Evolutionary conservation across 2,329 filamentous ascomycete species (phyloP).

Genomic region (Tolypocladium nubicola): DNA sequence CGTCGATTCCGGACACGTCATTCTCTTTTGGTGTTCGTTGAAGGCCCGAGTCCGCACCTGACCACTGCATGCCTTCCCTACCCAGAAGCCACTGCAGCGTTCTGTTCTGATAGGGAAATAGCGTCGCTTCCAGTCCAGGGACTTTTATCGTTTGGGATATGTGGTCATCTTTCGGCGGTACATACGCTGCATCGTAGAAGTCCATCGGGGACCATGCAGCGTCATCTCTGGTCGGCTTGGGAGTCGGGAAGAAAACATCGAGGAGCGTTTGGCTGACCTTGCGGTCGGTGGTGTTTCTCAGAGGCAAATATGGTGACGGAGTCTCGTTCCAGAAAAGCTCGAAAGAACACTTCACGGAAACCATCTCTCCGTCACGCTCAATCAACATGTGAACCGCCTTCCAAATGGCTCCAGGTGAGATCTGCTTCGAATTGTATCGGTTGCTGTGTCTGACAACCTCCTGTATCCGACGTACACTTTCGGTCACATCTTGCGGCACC

Average conservation of each 20-base stretch:
- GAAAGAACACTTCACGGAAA: slow-evolving; percentile 21
- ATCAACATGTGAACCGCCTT: slow-evolving; percentile 18
- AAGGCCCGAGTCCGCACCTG: slow-evolving; percentile 7
- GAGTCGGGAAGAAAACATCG: slow-evolving; percentile 20
- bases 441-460: slow-evolving; percentile 2
- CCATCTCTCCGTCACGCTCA: slow-evolving; percentile 12
- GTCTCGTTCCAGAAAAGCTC: slow-evolving; percentile 33
- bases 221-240: neutral
- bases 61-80: slow-evolving; percentile 51
- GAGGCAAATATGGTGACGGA: slow-evolving; percentile 14
- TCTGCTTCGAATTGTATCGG: slow-evolving; percentile 6
- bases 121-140: slow-evolving; percentile 32
- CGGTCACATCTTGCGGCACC: slow-evolving; percentile 10
- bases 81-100: slow-evolving; percentile 60
- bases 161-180: slow-evolving; percentile 38
- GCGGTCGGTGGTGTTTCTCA: slow-evolving; percentile 20
- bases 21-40: slow-evolving; percentile 6
- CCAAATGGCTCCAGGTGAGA: slow-evolving; percentile 23
- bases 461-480: slow-evolving; percentile 10
- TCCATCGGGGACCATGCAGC: slow-evolving; percentile 34
- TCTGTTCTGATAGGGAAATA: slow-evolving; percentile 65
- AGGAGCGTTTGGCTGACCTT: slow-evolving; percentile 23
- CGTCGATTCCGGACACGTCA: slow-evolving; percentile 5
- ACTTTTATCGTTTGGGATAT: slow-evolving; percentile 28
- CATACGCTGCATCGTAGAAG: slow-evolving; percentile 62